Evolutionary conservation across 2,329 filamentous ascomycete genomes (phyloP).

Genomic region (Colletotrichum chlorophyti): DNA sequence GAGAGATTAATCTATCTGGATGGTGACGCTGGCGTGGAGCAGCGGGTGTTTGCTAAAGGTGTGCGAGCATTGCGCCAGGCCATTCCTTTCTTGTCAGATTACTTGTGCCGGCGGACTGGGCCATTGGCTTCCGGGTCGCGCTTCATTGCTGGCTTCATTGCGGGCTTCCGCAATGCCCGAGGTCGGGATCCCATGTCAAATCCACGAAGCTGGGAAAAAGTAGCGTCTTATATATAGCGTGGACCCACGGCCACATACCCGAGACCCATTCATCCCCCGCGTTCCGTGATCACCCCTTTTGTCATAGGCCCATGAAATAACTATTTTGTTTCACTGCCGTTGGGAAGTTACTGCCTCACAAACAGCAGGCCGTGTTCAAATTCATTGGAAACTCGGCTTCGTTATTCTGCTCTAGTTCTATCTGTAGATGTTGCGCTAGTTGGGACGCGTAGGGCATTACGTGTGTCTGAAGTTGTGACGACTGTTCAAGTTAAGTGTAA

Average conservation of each 20-base stretch:
- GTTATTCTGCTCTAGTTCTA: too few relatives aligned
- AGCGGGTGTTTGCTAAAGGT: background rate
- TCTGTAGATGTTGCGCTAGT: too few relatives aligned
- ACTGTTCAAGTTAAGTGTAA: too few relatives aligned
- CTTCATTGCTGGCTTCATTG: background rate
- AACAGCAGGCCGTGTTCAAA: too few relatives aligned
- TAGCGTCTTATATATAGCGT: constrained; percentile 24
- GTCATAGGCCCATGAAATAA: too few relatives aligned
- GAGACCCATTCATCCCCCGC: constrained; percentile 8
- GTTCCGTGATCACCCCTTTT: constrained; percentile 1
- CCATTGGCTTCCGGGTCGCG: background rate
- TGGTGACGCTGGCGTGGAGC: background rate
- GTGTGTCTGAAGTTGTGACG: too few relatives aligned
- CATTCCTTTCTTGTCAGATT: constrained; percentile 11
- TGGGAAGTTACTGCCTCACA: too few relatives aligned
- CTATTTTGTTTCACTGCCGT: too few relatives aligned
- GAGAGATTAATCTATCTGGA: constrained; percentile 12
- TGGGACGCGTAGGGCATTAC: too few relatives aligned
- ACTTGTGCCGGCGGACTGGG: constrained; percentile 1
- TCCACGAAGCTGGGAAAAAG: constrained; percentile 12
- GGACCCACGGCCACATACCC: background rate
- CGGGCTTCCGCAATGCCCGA: background rate
- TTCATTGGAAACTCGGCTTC: too few relatives aligned
- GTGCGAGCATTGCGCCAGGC: background rate
- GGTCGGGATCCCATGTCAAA: background rate